A percentile compares a stretch with the other conserved stretches of the same genome.
These are phyloP conservation scores for Sophora flavescens DNA, from an alignment of 306 rosid genomes.

Conservation along the genomic window DNA sequence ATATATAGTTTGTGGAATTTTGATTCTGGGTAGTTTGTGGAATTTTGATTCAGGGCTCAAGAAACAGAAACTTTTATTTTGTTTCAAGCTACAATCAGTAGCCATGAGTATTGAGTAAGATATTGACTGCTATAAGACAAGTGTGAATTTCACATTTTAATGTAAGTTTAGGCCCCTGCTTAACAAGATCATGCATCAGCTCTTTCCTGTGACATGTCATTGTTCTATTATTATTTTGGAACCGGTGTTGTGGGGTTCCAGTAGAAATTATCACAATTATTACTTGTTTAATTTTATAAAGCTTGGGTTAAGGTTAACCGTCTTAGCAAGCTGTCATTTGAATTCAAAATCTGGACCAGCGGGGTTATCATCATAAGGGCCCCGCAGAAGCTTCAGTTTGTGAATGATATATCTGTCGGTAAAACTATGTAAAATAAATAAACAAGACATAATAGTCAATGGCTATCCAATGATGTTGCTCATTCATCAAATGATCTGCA, in stretches of 20 bases:
- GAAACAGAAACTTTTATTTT: neutral
- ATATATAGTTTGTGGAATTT: constrained; percentile 11
- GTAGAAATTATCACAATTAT: too few relatives aligned
- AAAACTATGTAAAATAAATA: constrained; percentile 45
- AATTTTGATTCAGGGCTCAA: constrained; percentile 15
- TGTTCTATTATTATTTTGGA: constrained; percentile 27
- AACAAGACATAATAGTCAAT: constrained; percentile 46
- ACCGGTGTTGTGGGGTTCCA: neutral
- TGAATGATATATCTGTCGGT: constrained; percentile 50
- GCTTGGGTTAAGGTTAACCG: constrained; percentile 8
- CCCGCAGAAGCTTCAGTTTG: constrained; percentile 39
- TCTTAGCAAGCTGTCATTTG: constrained; percentile 10
- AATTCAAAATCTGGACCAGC: neutral
- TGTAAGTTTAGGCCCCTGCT: constrained; percentile 1
- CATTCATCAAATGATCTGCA: constrained; percentile 42
- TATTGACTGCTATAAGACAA: too few relatives aligned
- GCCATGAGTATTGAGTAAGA: constrained; percentile 51
- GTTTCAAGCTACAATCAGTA: neutral
- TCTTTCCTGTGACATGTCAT: neutral
- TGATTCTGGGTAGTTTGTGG: neutral
- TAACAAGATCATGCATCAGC: neutral
- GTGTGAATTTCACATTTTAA: too few relatives aligned
- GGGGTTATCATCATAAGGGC: constrained; percentile 25
- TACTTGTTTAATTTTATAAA: neutral
- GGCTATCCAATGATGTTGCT: constrained; percentile 48